phyloP scores from a whole-genome alignment of 1,139 yeast species.

The Yueomyces sp. region DNA sequence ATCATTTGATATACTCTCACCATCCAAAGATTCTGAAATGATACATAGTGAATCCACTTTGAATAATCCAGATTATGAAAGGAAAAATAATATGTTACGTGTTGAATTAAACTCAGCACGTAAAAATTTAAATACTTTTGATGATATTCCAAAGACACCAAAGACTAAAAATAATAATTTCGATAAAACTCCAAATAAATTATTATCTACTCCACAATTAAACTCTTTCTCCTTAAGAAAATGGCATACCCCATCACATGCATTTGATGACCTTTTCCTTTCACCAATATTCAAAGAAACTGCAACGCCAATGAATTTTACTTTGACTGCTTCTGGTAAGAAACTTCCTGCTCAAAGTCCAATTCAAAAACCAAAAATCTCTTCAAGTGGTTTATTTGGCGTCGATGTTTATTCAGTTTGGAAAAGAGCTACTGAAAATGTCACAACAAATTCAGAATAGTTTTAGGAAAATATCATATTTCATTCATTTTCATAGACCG shows the following conservation, averaged over 20 bases:
- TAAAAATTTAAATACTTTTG: neutral
- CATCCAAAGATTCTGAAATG: conserved; percentile 1
- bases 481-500: neutral
- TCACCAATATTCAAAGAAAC: conserved; percentile 19
- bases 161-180: conserved; percentile 7
- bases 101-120: neutral
- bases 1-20: conserved; percentile 19
- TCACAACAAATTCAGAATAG: conserved; percentile 1
- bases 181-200: conserved; percentile 12
- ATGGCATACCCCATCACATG: conserved; percentile 23
- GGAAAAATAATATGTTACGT: neutral
- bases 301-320: conserved; percentile 8
- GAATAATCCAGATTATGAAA: neutral
- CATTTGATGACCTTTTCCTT: conserved; percentile 22
- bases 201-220: conserved; percentile 14
- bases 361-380: conserved; percentile 12
- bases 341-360: conserved; percentile 3
- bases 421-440: conserved; percentile 34
- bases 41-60: neutral
- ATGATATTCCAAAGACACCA: conserved; percentile 12
- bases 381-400: conserved; percentile 35
- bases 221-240: conserved; percentile 11
- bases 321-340: conserved; percentile 8
- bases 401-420: conserved; percentile 44
- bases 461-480: neutral